Evolutionary conservation across 306 rosid genomes (phyloP).

Genomic region (Herpetospermum pedunculosum): DNA sequence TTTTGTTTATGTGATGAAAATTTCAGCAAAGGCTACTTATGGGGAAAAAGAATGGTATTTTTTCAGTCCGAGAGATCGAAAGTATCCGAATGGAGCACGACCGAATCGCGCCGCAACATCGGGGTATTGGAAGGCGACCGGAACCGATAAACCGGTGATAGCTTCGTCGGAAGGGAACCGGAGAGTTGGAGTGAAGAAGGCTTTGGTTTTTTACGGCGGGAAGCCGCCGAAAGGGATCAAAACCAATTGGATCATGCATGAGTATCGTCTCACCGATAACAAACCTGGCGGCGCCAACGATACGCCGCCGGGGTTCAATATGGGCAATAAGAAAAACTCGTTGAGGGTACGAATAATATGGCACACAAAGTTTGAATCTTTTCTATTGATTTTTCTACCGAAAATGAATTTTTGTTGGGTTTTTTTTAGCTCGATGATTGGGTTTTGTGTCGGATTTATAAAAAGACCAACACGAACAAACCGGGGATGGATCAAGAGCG

Average conservation of each 20-base stretch:
- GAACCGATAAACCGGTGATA: constrained; percentile 86
- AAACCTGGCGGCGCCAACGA: constrained; percentile 17
- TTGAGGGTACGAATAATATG: constrained; percentile 41
- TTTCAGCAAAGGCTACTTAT: constrained; percentile 78
- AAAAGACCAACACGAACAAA: constrained; percentile 62
- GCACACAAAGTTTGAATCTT: neutral
- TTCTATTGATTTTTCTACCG: neutral
- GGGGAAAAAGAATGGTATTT: constrained; percentile 96
- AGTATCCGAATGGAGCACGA: constrained; percentile 91
- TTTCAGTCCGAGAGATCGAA: constrained; percentile 89
- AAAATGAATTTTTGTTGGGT: neutral
- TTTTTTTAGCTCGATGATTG: constrained; percentile 71
- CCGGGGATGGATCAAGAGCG: constrained; percentile 39
- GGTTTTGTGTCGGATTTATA: constrained; percentile 92
- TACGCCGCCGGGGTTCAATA: constrained; percentile 63
- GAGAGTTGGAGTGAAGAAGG: constrained; percentile 88
- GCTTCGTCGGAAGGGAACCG: constrained; percentile 32
- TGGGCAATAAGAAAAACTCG: constrained; percentile 82
- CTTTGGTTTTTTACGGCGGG: constrained; percentile 88
- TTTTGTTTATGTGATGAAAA: neutral
- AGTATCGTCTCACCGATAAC: constrained; percentile 61
- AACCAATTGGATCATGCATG: constrained; percentile 99
- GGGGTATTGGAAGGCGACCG: constrained; percentile 98
- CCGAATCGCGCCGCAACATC: constrained; percentile 91
- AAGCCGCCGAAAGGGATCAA: constrained; percentile 87